These are phyloP conservation scores for Solanum tacnaense DNA, from an alignment of 257 asterid genomes.

Conservation along the genomic window DNA sequence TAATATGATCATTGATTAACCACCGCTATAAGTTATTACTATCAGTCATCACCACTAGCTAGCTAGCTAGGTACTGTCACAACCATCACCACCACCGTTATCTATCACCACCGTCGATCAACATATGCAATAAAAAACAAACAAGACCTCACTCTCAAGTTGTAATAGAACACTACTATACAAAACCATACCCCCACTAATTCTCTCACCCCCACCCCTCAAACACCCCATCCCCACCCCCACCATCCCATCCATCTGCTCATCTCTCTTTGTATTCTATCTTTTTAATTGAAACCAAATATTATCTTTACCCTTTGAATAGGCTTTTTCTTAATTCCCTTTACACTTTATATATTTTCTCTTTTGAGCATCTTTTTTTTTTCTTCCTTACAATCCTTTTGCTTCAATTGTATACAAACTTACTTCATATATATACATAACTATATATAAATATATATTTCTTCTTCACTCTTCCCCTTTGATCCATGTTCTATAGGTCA, in stretches of 20 bases:
- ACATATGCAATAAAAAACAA: not conserved
- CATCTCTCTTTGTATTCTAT: not conserved
- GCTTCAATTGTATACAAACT: not conserved
- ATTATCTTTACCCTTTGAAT: not conserved
- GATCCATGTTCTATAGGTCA: not conserved
- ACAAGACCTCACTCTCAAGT: not conserved
- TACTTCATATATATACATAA: not conserved
- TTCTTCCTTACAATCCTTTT: not conserved
- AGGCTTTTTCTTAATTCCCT: conserved; percentile 10
- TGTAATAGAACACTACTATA: not conserved
- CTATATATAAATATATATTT: not conserved
- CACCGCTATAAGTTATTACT: not conserved
- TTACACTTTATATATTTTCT: not conserved
- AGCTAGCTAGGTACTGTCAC: not conserved
- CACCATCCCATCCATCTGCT: not conserved
- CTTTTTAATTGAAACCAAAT: not conserved
- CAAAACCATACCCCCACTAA: not conserved
- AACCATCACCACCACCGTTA: not conserved
- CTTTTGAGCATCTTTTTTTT: not conserved
- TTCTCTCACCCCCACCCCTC: not conserved
- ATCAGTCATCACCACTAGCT: not conserved
- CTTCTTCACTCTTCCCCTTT: not conserved
- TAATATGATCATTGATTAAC: not conserved
- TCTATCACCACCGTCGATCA: not conserved
- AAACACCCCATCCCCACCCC: not conserved